Base-by-base conservation (phyloP, 2,329 filamentous ascomycete species). In the Epichloe hybrida region DNA sequence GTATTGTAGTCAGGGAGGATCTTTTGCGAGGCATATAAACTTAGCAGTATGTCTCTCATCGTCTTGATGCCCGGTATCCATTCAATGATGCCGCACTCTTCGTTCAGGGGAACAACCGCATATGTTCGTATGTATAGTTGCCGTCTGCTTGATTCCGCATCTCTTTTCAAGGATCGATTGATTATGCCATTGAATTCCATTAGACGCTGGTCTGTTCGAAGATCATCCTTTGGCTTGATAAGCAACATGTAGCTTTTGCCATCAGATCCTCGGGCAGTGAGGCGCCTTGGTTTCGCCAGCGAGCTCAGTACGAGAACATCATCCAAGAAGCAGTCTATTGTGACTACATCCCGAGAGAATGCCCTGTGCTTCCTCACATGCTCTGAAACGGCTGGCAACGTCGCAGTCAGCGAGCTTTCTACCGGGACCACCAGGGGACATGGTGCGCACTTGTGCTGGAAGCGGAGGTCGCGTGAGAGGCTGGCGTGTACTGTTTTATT, bases 121-220 rank as follows among this genome's bases (percentile, higher is more conserved):
- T 99, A 98, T 0, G 93, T 98, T 62, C 90, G 89, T 67, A 99
- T 95, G 65, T 95, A 95, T 50, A 98, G 76, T 56, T 93, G 86
- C 15, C 93, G 81, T 64, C 88, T 86, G 66, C 87, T 94, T 15
- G 89, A 87, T 63, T 96, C 90, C 2, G 90, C 83, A 61, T 97
- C 90, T 54, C 86, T 83, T 63, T 96, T 95, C 51, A 99, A 70
- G 3, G 91, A 88, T 53, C 93, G 80, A 64, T 98, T 98, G 72
- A 98, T 97, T 80, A 97, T 93, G 44, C 85, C 83, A 64, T 97
- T 98, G 73, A 98, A 98, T 64, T 98, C 94, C 90, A 98, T 98
- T 20, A 98, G 81, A 48, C 93, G 88, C 66, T 97, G 91, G 61
- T 99, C 94, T 57, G 95, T 98, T 48, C 93, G 85, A 23, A 99